Base-by-base conservation (phyloP, 352 stramenopile species). In the Pythium coloratum region DNA sequence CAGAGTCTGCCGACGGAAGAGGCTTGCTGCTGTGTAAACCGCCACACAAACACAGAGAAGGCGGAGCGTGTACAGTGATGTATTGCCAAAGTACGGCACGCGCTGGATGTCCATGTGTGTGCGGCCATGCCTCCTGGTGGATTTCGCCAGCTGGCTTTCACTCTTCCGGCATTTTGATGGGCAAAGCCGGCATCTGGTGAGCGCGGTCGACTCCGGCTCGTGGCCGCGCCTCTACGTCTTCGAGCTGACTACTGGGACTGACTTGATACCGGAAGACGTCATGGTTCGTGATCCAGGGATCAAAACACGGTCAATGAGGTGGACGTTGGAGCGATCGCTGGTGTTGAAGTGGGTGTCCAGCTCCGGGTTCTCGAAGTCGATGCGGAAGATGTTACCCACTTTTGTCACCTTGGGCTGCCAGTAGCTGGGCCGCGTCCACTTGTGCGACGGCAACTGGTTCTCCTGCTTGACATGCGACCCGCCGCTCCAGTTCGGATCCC, bases 321-420 rank as follows among this genome's bases (percentile, higher is more conserved):
- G 86, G 58, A 94, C 82, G 50, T 90, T 91, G 6, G 84, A 94
- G 53, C 88, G 88, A 59, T 96, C 88, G 34, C 64, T 76, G 26
- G 77, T 80, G 69, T 92, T 93, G 55, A 93, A 86, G 42, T 86
- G 90, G 55, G 40, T 67, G 59, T 94, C 86, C 16, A 94, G 72
- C 47, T 78, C 82, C 20, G 80, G 82, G 66, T 95, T 90, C 67
- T 95, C 88, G 60, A 95, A 93, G 63, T 95, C 87, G 54, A 94
- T 63, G 24, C 87, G 85, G 64, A 95, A 62, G 70, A 95, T 86
- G 64, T 91, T 92, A 73, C 89, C 84, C 62, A 94, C 82, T 67
- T 86, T 91, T 60, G 81, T 90, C 64, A 91, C 77, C 74, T 91
- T 70, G 58, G 85, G 85, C 63, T 92, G 88, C 87, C 85, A 94